Percentiles rank a stretch among this genome's conserved stretches.
These are phyloP conservation scores for Didymella sp. DNA, from an alignment of 2,329 filamentous ascomycete genomes.

Conservation along the genomic window DNA sequence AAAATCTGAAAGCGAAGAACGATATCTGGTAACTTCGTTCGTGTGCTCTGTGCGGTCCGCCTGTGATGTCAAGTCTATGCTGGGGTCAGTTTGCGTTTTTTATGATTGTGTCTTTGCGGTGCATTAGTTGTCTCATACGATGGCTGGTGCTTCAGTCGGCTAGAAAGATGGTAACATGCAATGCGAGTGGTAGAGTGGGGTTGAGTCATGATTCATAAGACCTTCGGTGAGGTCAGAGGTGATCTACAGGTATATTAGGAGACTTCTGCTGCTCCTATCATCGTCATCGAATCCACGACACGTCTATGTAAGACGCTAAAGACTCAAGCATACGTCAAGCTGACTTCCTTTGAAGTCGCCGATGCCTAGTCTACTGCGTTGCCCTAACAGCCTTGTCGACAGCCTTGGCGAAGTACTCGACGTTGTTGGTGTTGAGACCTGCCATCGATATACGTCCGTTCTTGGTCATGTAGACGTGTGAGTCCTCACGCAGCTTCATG, in stretches of 20 bases:
- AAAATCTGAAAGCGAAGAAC: no score
- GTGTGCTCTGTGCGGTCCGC: no score
- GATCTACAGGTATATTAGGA: conserved; percentile 5
- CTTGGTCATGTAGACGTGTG: conserved; percentile 91
- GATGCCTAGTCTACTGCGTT: conserved; percentile 40
- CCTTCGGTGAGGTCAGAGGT: conserved; percentile 4
- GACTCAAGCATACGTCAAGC: not conserved
- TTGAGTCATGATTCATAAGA: conserved; percentile 14
- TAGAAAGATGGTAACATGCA: no score
- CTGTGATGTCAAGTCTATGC: no score
- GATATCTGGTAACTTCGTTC: no score
- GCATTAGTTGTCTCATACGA: no score
- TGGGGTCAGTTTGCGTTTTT: no score
- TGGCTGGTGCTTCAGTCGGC: no score
- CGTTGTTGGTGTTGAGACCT: conserved; percentile 88
- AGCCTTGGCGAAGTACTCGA: conserved; percentile 91
- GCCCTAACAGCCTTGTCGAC: conserved; percentile 82
- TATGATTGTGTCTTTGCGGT: no score
- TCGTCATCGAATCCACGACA: not conserved
- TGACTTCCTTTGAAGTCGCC: not conserved
- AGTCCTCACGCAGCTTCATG: conserved; percentile 69
- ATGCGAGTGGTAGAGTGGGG: not conserved
- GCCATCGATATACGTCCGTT: conserved; percentile 99
- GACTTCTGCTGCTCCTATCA: not conserved
- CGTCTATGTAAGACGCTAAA: not conserved